phyloP scores from a whole-genome alignment of 768 basidiomycete genomes.

The Boletales sp. region DNA sequence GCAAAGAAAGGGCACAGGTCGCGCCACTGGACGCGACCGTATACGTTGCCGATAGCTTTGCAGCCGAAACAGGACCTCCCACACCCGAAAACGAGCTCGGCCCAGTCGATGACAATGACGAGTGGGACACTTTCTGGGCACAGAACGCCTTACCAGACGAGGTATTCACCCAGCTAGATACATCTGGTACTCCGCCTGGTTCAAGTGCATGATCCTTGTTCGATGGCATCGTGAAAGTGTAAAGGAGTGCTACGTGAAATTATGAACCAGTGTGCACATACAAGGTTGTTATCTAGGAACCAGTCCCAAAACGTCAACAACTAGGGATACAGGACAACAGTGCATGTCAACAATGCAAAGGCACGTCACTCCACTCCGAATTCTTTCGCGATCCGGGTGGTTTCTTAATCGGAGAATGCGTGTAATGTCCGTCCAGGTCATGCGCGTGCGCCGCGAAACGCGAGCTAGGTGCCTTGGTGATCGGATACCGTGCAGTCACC shows the following conservation, averaged over 20 bases:
- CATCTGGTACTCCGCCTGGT: not conserved
- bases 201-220: slow-evolving; percentile 14
- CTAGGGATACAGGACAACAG: no score
- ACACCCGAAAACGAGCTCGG: slow-evolving; percentile 27
- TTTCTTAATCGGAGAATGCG: slow-evolving; percentile 7
- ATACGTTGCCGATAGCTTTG: slow-evolving; percentile 27
- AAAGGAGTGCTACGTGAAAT: slow-evolving; percentile 8
- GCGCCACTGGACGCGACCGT: slow-evolving; percentile 37
- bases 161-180: slow-evolving; percentile 23
- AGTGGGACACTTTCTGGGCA: slow-evolving; percentile 49
- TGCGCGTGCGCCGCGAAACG: slow-evolving; percentile 20
- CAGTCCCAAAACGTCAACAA: not conserved
- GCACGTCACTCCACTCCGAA: slow-evolving; percentile 23
- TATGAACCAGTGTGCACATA: not conserved
- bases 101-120: slow-evolving; percentile 30
- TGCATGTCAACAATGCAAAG: slow-evolving; percentile 1
- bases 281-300: not conserved
- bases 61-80: slow-evolving; percentile 10
- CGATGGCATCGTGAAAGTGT: not conserved
- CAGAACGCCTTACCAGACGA: slow-evolving; percentile 41
- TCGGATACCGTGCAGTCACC: slow-evolving; percentile 22
- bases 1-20: slow-evolving; percentile 16
- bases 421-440: slow-evolving; percentile 20
- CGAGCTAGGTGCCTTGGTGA: slow-evolving; percentile 32
- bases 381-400: slow-evolving; percentile 9